Base-by-base conservation (phyloP, 768 basidiomycete genomes). In the Mrakia gelida region DNA sequence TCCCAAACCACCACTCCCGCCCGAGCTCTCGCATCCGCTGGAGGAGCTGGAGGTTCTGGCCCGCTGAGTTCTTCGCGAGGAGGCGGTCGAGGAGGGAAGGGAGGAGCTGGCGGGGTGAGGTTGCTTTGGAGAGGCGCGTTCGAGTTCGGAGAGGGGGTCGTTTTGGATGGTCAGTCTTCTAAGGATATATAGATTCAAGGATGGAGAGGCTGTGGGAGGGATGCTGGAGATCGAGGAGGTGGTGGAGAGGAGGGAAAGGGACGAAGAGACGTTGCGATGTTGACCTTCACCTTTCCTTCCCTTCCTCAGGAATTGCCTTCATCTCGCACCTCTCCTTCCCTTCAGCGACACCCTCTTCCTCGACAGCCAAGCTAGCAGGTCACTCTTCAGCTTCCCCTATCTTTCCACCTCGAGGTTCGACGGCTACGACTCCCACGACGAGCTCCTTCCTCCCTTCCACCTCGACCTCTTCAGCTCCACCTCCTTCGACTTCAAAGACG, bases 241-340 rank as follows among this genome's bases (percentile, higher is more conserved):
- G 8, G 21, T 23, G 16, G 13, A 16, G 32, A 38, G 16, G 65
- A 16, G 5, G 2, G 38, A 32, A 23, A n/a, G n/a, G n/a, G n/a
- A n/a, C n/a, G n/a, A 49, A 23, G 70, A 8, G 26, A 23, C 45
- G 15, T 11, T 28, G n/a, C 45, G 15, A 73, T 73, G 65, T 34
- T 43, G 38, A 71, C 43, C n/a, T 43, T 34, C n/a, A 16, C 30
- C 15, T 10, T 10, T 30, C 71, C 45, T 73, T 49, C 18, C 41
- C 71, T n/a, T n/a, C n/a, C 43, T 21, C 52, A 73, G 71, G 71
- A 15, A 73, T 73, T 30, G 71, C 71, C 52, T 73, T 73, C 52
- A 73, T 73, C 45, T 73, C 71, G 9, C 71, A 73, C 71, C 71
- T 73, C 30, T 49, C 41, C 21, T 49, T 73, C 52, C 71, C 71